Conservation (phyloP, 2,329 filamentous ascomycete species). For the Neofusicoccum ribis region DNA sequence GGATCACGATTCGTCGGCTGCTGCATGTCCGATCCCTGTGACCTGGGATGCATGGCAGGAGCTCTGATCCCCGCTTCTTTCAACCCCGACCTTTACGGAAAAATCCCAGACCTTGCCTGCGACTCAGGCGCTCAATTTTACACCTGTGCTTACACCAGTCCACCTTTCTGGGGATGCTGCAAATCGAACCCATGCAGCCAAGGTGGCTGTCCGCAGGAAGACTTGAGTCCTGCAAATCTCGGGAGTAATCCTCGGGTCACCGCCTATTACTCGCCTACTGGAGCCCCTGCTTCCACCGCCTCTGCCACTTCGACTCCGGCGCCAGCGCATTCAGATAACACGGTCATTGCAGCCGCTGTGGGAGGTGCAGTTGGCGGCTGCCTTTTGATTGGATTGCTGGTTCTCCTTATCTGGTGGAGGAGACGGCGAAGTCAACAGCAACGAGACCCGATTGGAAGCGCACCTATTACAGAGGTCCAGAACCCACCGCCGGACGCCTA, state of each 20-base stretch:
- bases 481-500: no score
- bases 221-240: constrained; percentile 30
- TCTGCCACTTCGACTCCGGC: neutral
- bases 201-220: constrained; percentile 28
- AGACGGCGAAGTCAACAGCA: neutral
- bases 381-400: neutral
- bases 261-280: constrained; percentile 22
- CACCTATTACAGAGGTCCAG: no score
- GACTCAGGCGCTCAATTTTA: constrained; percentile 32
- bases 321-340: neutral
- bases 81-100: constrained; percentile 33
- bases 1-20: constrained; percentile 42
- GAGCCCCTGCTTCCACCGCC: neutral
- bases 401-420: neutral
- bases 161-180: constrained; percentile 43
- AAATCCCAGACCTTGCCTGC: constrained; percentile 38
- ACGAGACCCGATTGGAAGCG: no score
- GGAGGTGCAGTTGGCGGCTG: neutral
- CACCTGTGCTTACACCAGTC: constrained; percentile 32
- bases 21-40: constrained; percentile 40
- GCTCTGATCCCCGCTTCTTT: constrained; percentile 36
- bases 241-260: constrained; percentile 26
- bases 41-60: constrained; percentile 36
- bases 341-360: neutral
- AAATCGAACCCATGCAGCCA: constrained; percentile 35